A percentile compares a stretch with the other conserved stretches of the same genome.
phyloP scores from a whole-genome alignment of 441 rosid species.

The Geranium incanum region DNA sequence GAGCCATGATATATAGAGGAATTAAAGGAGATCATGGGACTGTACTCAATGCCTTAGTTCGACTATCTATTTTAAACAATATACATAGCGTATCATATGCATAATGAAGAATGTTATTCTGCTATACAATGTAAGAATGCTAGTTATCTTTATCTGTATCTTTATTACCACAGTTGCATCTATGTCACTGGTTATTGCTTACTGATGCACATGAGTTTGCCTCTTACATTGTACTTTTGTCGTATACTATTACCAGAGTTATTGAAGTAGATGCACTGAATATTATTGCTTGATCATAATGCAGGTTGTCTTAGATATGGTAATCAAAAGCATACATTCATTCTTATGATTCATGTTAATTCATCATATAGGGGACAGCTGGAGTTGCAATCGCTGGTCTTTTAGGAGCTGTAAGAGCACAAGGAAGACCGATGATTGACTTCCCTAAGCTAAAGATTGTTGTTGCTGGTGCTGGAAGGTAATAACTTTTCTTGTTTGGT shows the following conservation, averaged over 20 bases:
- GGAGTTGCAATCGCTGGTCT: conserved; percentile 99
- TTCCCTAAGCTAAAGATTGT: conserved; percentile 97
- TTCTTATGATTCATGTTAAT: conserved; percentile 18
- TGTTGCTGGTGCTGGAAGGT: conserved; percentile 99
- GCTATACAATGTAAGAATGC: neutral
- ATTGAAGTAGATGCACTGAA: neutral
- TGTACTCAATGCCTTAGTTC: neutral
- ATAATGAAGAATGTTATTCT: neutral
- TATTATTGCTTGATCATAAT: neutral
- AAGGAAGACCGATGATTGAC: conserved; percentile 95
- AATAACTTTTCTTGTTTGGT: conserved; percentile 19
- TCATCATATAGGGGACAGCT: conserved; percentile 71
- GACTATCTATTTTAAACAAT: neutral
- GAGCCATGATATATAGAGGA: neutral
- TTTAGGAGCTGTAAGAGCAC: conserved; percentile 99
- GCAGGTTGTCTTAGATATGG: neutral
- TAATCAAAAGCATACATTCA: neutral
- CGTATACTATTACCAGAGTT: neutral
- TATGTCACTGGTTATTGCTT: neutral
- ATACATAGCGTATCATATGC: conserved; percentile 1
- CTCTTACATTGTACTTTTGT: neutral
- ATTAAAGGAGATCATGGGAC: neutral
- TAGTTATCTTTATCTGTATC: neutral
- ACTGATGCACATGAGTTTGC: neutral
- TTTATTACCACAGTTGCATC: neutral